Evolutionary conservation across 2,329 filamentous ascomycete genomes (phyloP), one percentile per base, ranked within the genome.

Genomic region (Trichoderma hamatum): DNA sequence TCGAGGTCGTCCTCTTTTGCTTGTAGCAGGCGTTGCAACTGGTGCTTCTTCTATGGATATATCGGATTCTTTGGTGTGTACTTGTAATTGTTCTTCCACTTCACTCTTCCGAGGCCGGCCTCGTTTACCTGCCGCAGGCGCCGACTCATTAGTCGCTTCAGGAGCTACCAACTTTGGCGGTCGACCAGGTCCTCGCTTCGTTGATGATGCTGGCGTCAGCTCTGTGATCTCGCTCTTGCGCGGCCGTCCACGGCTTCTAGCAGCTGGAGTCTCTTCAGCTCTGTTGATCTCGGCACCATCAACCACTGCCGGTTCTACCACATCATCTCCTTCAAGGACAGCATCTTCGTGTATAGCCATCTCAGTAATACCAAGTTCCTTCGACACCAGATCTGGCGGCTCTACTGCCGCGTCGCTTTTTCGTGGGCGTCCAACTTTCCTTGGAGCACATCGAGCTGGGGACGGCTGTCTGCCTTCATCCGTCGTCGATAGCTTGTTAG

Each of bases 101-200:
- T 13, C 34, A 3, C 30, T 54, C 46, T 21, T 64, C 32, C 61
- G 61, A 11, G 61, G 21, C 14, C 61, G 60, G 3, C 61, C 51
- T 36, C 63, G 26, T 59, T 21, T 66, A 3, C 63, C 28, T 10
- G 54, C 13, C 14, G 63, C 13, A 36, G 54, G 39, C n/a, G 30
- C 51, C 21, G 54, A 7, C 54, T 58, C 28, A 7, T 4, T 21
- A 19, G 34, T 21, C n/a, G 9, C 3, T 21, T 67, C 39, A 3
- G 13, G 10, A 28, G 49, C 26, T 28, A 32, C 49, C 11, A 1
- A 16, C n/a, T 61, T 68, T 24, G 56, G 56, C 2, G 56, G 56
- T 28, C 65, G 46, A 19, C 65, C 56, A 14, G 65, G 46, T n/a
- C 68, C 49, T 26, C 62, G 46, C 26, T 36, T 70, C 13, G 24